Conservation (phyloP, 2,329 filamentous ascomycete genomes). For the Sarocladium oryzae region DNA sequence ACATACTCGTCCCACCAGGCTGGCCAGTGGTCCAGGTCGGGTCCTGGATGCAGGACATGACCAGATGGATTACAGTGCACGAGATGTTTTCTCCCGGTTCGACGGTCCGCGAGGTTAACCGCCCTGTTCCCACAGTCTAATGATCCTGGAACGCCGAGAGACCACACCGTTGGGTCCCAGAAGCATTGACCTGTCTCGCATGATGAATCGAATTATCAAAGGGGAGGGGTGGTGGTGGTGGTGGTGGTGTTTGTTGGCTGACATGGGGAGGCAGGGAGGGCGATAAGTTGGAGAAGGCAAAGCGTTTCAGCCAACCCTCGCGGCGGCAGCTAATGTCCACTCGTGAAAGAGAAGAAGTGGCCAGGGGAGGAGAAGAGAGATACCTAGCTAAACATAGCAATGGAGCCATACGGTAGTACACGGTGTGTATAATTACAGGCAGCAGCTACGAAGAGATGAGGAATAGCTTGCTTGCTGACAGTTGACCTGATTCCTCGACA, state of each 20-base stretch:
- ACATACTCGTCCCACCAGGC: no score
- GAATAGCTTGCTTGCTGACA: no score
- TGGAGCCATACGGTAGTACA: no score
- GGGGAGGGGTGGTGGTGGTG: no score
- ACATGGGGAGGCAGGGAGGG: not conserved
- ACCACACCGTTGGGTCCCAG: not conserved
- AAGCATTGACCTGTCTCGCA: conserved; percentile 1
- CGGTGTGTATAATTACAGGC: no score
- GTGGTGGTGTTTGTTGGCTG: not conserved
- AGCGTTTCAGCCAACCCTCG: not conserved
- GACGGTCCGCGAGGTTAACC: not conserved
- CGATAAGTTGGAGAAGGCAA: conserved; percentile 4
- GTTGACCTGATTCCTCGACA: no score
- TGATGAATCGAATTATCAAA: not conserved
- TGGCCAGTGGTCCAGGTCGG: no score
- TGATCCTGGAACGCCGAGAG: not conserved
- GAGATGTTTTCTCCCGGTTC: conserved; percentile 4
- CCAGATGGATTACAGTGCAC: not conserved
- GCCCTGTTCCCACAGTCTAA: not conserved
- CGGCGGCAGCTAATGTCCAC: not conserved
- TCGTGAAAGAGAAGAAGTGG: not conserved
- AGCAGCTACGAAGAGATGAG: no score
- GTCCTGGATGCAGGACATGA: not conserved
- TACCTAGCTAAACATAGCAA: not conserved
- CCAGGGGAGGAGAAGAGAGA: not conserved